Evolutionary conservation across 176 grass and related monocot species (phyloP).

Genomic region (Ananas comosus): DNA sequence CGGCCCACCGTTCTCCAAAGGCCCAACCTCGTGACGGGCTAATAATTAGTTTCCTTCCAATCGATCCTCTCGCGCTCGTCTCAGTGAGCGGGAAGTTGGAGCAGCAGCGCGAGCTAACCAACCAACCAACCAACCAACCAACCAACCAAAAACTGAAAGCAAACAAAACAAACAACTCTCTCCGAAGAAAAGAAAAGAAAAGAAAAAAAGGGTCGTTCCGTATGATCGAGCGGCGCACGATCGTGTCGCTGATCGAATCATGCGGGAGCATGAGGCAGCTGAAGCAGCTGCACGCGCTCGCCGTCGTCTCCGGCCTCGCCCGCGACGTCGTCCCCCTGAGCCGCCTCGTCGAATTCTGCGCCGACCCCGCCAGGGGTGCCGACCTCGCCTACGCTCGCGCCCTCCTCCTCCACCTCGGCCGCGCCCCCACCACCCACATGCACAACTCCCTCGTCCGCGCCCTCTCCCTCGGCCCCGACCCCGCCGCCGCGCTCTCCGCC

Average conservation of each 20-base stretch:
- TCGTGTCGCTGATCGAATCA: background rate
- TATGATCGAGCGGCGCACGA: background rate
- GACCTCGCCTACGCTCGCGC: conserved; percentile 2
- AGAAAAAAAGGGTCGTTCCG: background rate
- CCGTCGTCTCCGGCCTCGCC: conserved; percentile 4
- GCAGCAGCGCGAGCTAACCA: too few relatives aligned
- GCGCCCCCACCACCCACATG: conserved; percentile 4
- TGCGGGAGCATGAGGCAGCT: conserved; percentile 4
- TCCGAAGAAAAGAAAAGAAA: too few relatives aligned
- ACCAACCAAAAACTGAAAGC: too few relatives aligned
- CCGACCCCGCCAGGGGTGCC: background rate
- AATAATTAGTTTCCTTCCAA: too few relatives aligned
- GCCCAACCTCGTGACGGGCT: too few relatives aligned
- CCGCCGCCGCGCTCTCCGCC: conserved; percentile 6
- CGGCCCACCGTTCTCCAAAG: too few relatives aligned
- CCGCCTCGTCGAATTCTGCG: conserved; percentile 16
- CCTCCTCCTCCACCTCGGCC: background rate
- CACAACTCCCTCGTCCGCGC: conserved; percentile 15
- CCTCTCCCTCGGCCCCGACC: background rate
- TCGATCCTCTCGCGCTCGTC: too few relatives aligned
- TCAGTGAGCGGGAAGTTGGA: too few relatives aligned
- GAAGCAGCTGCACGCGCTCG: conserved; percentile 10
- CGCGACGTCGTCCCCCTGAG: conserved; percentile 9
- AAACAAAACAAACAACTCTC: too few relatives aligned
- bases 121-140: too few relatives aligned